Evolutionary conservation across 106 monocot species (phyloP), one percentile per base, ranked within the genome.

Genomic region (Dendrobium officinale): DNA sequence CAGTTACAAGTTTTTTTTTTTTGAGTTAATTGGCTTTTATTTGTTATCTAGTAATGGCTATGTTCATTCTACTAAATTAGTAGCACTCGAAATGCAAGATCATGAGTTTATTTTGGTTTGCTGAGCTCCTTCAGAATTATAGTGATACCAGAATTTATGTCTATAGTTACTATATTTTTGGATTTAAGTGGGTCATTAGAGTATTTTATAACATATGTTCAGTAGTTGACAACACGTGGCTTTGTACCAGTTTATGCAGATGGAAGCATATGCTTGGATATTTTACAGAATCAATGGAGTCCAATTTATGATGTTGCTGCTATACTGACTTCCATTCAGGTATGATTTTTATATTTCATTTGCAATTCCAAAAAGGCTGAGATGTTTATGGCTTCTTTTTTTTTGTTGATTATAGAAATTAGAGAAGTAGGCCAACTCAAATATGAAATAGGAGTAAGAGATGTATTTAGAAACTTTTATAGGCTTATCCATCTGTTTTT

Each of bases 181-280:
- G 37, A 72, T 7, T 31, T 33, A 72, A 33, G 29, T 72, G 17
- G 16, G 0, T 37, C 37, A 2, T 37, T 37, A 37, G 37, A 37
- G 37, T 2, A 37, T 37, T 3, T 3, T 37, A 37, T 37, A 37
- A 37, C 3, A 37, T 37, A 37, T 37, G 37, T 37, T 37, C 37
- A 37, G 3, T 37, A 37, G 37, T 37, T 37, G 37, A 37, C 37
- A 37, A 37, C 37, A 37, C 1, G 1, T 37, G 33, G 72, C 10
- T 72, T 72, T 72, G 9, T 33, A 13, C 1, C 75, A 81, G 81
- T 81, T 13, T 81, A 81, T 81, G 81, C 81, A 81, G 81, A 81
- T 59, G 81, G 81, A 56, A 81, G 81, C 59, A 81, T 81, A 58
- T 81, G 81, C 59, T 81, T 81, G 61, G 81, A 81, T 61, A 81